Conservation (phyloP, 2,329 filamentous ascomycete species). For the Allantophomopsis cytisporea region DNA sequence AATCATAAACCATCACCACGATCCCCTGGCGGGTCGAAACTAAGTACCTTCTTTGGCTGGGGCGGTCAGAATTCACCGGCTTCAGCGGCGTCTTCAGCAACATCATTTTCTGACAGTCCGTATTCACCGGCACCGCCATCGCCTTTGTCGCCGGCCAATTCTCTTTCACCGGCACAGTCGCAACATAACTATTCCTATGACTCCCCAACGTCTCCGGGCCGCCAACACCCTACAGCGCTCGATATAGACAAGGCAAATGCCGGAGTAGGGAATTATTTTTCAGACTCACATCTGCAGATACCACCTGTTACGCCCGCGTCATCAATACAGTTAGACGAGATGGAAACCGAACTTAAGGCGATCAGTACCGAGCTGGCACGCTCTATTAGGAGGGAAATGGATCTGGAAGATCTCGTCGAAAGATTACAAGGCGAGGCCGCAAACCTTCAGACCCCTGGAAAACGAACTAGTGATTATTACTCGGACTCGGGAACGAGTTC, state of each 20-base stretch:
- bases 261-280: slow-evolving; percentile 24
- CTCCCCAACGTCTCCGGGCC: slow-evolving; percentile 17
- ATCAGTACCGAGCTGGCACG: slow-evolving; percentile 86
- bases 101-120: slow-evolving; percentile 44
- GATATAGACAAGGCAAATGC: slow-evolving; percentile 19
- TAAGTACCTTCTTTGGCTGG: slow-evolving; percentile 57
- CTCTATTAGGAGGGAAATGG: slow-evolving; percentile 91
- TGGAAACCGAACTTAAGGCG: slow-evolving; percentile 88
- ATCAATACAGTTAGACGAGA: slow-evolving; percentile 57
- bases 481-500: slow-evolving; percentile 91
- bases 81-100: slow-evolving; percentile 38
- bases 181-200: slow-evolving; percentile 1
- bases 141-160: slow-evolving; percentile 19
- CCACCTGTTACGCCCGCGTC: slow-evolving; percentile 21
- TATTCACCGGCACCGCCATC: slow-evolving; percentile 45
- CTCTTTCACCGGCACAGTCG: slow-evolving; percentile 7
- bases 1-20: slow-evolving; percentile 23
- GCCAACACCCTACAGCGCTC: slow-evolving; percentile 24
- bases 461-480: slow-evolving; percentile 92
- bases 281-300: slow-evolving; percentile 14
- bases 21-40: slow-evolving; percentile 33
- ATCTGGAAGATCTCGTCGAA: slow-evolving; percentile 88
- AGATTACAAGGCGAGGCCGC: slow-evolving; percentile 66
- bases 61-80: slow-evolving; percentile 33
- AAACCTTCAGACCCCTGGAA: slow-evolving; percentile 41